phyloP scores from a whole-genome alignment of 306 rosid genomes.

The Biancaea sappan region DNA sequence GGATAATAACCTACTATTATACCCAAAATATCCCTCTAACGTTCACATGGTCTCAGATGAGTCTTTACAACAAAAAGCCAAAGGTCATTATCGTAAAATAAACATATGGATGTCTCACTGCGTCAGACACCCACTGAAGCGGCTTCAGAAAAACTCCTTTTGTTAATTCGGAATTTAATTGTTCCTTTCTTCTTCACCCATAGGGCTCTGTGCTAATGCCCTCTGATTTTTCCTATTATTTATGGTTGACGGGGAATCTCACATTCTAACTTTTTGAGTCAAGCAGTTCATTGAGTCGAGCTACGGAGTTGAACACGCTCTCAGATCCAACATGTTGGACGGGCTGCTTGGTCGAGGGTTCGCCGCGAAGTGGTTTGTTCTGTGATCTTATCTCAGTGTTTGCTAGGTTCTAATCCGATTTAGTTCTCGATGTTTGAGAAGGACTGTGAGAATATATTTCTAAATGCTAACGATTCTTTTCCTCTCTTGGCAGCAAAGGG shows the following conservation, averaged over 20 bases:
- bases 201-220: constrained; percentile 39
- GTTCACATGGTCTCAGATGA: constrained; percentile 4
- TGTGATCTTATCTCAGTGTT: constrained; percentile 24
- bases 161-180: not conserved
- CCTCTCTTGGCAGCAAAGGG: constrained; percentile 61
- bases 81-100: constrained; percentile 54
- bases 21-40: constrained; percentile 43
- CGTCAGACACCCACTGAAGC: constrained; percentile 22
- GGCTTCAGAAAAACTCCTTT: constrained; percentile 27
- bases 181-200: constrained; percentile 32
- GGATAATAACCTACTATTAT: not conserved
- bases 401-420: not conserved
- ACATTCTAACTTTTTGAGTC: constrained; percentile 36
- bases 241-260: constrained; percentile 30
- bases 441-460: constrained; percentile 24
- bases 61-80: not conserved
- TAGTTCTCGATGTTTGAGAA: not conserved
- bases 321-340: constrained; percentile 67
- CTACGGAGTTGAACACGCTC: constrained; percentile 28
- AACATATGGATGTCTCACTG: not conserved
- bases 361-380: constrained; percentile 68
- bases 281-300: constrained; percentile 33
- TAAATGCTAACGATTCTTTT: not conserved
- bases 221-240: constrained; percentile 42
- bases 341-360: constrained; percentile 89